phyloP scores from a whole-genome alignment of 495 filamentous ascomycete genomes.

The Aspergillus nidulans region DNA sequence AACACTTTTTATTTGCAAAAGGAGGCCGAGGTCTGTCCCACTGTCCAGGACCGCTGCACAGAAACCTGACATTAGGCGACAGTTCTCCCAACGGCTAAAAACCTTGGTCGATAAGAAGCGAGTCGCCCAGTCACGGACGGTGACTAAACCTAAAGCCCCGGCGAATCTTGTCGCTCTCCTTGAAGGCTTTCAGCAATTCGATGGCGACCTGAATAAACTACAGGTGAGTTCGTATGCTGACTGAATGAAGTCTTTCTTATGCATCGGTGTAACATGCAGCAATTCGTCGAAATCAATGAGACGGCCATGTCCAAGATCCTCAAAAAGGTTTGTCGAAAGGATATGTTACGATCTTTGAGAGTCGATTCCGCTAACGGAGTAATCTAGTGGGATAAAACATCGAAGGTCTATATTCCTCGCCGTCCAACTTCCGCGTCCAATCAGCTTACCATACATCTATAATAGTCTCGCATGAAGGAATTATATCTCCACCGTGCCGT shows the following conservation, averaged over 20 bases:
- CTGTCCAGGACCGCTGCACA: background rate
- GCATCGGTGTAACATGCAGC: conserved; percentile 33
- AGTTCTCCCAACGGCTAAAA: conserved; percentile 90
- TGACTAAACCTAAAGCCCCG: conserved; percentile 73
- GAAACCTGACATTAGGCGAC: conserved; percentile 9
- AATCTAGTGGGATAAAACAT: conserved; percentile 91
- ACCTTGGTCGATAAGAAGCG: conserved; percentile 93
- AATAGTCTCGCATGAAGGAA: conserved; percentile 89
- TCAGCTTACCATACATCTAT: conserved; percentile 11
- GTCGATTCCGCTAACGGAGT: conserved; percentile 20
- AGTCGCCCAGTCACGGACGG: conserved; percentile 70
- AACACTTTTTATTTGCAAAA: conserved; percentile 97
- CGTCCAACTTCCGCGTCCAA: background rate
- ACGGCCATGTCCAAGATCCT: conserved; percentile 97
- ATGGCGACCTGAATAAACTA: conserved; percentile 91
- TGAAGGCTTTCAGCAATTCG: conserved; percentile 95
- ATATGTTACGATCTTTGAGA: background rate
- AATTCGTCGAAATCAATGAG: conserved; percentile 97
- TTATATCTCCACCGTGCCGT: conserved; percentile 92
- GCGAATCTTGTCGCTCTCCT: conserved; percentile 89
- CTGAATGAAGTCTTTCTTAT: background rate
- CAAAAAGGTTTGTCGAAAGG: conserved; percentile 67
- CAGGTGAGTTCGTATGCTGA: conserved; percentile 46
- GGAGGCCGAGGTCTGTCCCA: conserved; percentile 78
- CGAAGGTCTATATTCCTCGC: conserved; percentile 58